Percentiles rank a stretch among this genome's conserved stretches.
Conservation (phyloP, 768 basidiomycete genomes). For the Auriculariales sp. region DNA sequence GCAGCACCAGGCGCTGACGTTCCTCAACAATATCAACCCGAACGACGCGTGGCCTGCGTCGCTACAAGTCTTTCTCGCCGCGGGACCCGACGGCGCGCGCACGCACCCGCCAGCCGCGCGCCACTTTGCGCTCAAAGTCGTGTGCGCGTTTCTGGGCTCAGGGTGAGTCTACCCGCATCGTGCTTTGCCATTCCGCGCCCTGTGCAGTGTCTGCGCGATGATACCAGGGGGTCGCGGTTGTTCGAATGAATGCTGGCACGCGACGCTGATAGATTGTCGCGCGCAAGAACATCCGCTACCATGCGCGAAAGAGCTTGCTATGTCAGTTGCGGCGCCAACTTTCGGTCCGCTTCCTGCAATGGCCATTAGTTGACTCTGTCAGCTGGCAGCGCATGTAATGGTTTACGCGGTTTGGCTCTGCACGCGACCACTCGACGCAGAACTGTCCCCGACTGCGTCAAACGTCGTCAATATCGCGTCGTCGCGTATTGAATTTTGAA, state of each 20-base stretch:
- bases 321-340: too few relatives aligned
- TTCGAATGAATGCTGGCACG: too few relatives aligned
- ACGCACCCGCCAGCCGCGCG: slow-evolving; percentile 60
- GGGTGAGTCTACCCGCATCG: slow-evolving; percentile 46
- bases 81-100: slow-evolving; percentile 40
- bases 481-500: too few relatives aligned
- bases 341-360: too few relatives aligned
- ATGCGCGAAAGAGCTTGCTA: too few relatives aligned
- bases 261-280: too few relatives aligned
- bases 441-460: slow-evolving; percentile 48
- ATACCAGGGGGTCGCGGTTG: too few relatives aligned
- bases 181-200: background rate
- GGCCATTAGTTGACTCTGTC: slow-evolving; percentile 10
- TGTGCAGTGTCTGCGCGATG: background rate
- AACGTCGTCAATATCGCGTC: too few relatives aligned
- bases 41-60: slow-evolving; percentile 69
- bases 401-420: slow-evolving; percentile 9
- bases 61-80: slow-evolving; percentile 55
- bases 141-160: slow-evolving; percentile 74
- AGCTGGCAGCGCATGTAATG: slow-evolving; percentile 18
- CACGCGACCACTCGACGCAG: slow-evolving; percentile 42
- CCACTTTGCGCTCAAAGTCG: slow-evolving; percentile 65
- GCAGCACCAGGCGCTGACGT: slow-evolving; percentile 79
- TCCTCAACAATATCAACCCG: slow-evolving; percentile 61
- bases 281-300: too few relatives aligned